Conservation (phyloP, 352 stramenopile genomes). For the Globisporangium splendens region DNA sequence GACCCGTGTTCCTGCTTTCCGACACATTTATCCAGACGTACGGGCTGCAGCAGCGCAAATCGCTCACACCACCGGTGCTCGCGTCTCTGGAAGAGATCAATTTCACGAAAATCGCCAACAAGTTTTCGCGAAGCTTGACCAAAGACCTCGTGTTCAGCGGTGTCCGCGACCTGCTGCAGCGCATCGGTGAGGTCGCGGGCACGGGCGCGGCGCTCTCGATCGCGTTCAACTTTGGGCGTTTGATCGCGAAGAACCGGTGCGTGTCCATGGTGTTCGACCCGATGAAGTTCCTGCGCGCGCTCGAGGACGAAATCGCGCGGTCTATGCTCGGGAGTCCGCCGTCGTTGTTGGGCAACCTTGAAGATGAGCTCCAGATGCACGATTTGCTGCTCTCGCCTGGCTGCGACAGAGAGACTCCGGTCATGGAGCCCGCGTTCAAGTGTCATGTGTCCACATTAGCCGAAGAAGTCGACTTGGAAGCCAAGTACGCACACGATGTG, state of each 20-base stretch:
- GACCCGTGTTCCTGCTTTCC: slow-evolving; percentile 58
- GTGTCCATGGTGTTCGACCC: slow-evolving; percentile 72
- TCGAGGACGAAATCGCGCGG: slow-evolving; percentile 56
- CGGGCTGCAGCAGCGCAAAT: slow-evolving; percentile 45
- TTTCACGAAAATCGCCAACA: slow-evolving; percentile 83
- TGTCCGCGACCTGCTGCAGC: slow-evolving; percentile 68
- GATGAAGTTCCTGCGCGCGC: slow-evolving; percentile 45
- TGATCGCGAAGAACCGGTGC: slow-evolving; percentile 76
- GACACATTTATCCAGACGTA: slow-evolving; percentile 71
- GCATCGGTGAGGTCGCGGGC: slow-evolving; percentile 59
- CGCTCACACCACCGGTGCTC: slow-evolving; percentile 22
- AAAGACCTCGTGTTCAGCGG: slow-evolving; percentile 73
- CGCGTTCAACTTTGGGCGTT: slow-evolving; percentile 56
- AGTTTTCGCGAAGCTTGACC: slow-evolving; percentile 68
- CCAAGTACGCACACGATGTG: slow-evolving; percentile 48
- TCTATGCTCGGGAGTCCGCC: slow-evolving; percentile 49
- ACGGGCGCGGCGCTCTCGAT: slow-evolving; percentile 57
- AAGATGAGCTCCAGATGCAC: slow-evolving; percentile 54
- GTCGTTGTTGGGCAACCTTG: slow-evolving; percentile 40
- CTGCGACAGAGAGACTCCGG: slow-evolving; percentile 22
- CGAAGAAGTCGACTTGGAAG: slow-evolving; percentile 52
- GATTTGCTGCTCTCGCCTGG: slow-evolving; percentile 35
- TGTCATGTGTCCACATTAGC: slow-evolving; percentile 48
- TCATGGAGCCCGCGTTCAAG: slow-evolving; percentile 62
- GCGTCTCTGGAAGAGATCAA: slow-evolving; percentile 75